A percentile compares a stretch with the other conserved stretches of the same genome.
These are phyloP conservation scores for Leucaena leucocephala DNA, from an alignment of 306 rosid genomes.

Conservation along the genomic window DNA sequence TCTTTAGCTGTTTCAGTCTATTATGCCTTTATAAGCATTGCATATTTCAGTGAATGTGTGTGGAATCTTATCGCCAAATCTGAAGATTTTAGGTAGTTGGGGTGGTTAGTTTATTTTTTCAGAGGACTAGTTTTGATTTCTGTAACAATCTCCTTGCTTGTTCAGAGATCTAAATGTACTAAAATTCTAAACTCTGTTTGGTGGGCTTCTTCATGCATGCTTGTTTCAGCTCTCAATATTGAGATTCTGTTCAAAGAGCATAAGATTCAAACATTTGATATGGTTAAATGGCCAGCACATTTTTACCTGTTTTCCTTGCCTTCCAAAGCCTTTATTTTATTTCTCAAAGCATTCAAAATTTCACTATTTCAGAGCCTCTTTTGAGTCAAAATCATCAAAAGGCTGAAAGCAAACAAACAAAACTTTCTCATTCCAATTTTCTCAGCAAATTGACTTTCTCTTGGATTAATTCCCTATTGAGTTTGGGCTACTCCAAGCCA, in stretches of 20 bases:
- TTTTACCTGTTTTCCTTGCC: conserved; percentile 57
- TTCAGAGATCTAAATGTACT: conserved; percentile 48
- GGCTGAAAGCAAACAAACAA: conserved; percentile 33
- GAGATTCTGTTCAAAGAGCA: conserved; percentile 42
- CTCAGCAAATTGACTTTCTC: conserved; percentile 60
- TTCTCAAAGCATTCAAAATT: conserved; percentile 19
- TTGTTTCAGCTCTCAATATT: conserved; percentile 52
- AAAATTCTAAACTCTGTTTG: conserved; percentile 51
- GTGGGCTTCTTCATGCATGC: conserved; percentile 54
- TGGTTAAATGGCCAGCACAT: conserved; percentile 45
- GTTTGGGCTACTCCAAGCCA: conserved; percentile 59
- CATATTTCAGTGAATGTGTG: conserved; percentile 45
- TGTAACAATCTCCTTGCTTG: conserved; percentile 52
- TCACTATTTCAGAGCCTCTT: conserved; percentile 56
- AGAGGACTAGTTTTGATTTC: conserved; percentile 63
- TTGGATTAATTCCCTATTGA: conserved; percentile 69
- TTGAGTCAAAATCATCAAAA: conserved; percentile 38
- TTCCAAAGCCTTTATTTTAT: conserved; percentile 41
- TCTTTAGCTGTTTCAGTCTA: conserved; percentile 44
- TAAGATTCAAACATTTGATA: conserved; percentile 40
- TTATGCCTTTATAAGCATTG: conserved; percentile 50
- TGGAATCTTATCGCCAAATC: conserved; percentile 44
- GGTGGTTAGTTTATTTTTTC: conserved; percentile 41
- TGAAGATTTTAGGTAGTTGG: conserved; percentile 8
- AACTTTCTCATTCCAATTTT: conserved; percentile 39